Evolutionary conservation across 305 asterid genomes (phyloP).

Genomic region (Petunia hybrid): DNA sequence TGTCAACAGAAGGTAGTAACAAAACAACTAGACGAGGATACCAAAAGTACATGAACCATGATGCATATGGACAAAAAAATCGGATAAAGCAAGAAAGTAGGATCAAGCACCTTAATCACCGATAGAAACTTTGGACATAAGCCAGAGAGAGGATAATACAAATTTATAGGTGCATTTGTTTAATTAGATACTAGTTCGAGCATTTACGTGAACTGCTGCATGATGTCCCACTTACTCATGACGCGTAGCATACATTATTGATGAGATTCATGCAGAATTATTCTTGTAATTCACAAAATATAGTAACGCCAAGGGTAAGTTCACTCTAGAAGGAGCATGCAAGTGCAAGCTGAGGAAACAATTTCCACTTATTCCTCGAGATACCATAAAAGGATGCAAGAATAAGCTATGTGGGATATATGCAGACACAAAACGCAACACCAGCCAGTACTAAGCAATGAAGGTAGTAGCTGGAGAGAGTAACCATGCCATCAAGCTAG

Average conservation of each 20-base stretch:
- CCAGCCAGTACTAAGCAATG: neutral
- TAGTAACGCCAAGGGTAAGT: constrained; percentile 2
- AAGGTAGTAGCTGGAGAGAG: neutral
- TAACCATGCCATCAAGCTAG: neutral
- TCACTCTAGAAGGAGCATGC: neutral
- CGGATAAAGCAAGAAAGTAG: neutral
- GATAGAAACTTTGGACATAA: neutral
- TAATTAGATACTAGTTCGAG: neutral
- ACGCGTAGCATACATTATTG: neutral
- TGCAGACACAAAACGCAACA: neutral
- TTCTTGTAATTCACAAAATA: neutral
- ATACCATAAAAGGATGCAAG: neutral
- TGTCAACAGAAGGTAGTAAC: constrained; percentile 15
- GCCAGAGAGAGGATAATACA: neutral
- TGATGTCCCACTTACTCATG: neutral
- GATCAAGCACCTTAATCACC: neutral
- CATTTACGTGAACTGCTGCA: neutral
- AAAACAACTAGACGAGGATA: neutral
- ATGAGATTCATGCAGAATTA: neutral
- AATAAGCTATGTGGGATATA: neutral
- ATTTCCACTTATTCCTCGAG: neutral
- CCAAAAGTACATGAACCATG: neutral
- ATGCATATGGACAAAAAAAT: neutral
- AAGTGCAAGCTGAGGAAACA: constrained; percentile 6
- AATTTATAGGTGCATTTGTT: neutral